A percentile compares a stretch with the other conserved stretches of the same genome.
These are phyloP conservation scores for Corynascus novoguineensis DNA, from an alignment of 495 filamentous ascomycete genomes.

Conservation along the genomic window DNA sequence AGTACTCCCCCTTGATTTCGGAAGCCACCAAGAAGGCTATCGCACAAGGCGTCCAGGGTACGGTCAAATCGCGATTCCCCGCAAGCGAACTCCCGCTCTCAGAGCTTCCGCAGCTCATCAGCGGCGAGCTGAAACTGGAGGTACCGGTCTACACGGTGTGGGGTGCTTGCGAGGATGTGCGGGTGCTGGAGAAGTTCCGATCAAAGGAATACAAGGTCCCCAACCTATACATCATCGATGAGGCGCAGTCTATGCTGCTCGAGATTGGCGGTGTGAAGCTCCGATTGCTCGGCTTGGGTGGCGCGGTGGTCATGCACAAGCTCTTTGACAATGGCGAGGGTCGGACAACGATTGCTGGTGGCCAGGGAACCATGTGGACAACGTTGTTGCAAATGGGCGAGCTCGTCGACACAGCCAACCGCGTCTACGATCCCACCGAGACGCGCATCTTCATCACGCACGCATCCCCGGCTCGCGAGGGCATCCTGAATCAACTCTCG, in stretches of 20 bases:
- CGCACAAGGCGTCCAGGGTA: slow-evolving; percentile 47
- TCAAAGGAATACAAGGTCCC: slow-evolving; percentile 97
- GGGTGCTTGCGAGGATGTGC: slow-evolving; percentile 98
- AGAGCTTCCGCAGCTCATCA: slow-evolving; percentile 86
- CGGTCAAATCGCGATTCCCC: slow-evolving; percentile 75
- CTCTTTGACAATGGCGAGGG: slow-evolving; percentile 99
- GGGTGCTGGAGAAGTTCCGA: slow-evolving; percentile 95
- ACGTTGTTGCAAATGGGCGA: slow-evolving; percentile 98
- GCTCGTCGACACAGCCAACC: slow-evolving; percentile 93
- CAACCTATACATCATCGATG: slow-evolving; percentile 97
- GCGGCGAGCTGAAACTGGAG: slow-evolving; percentile 79
- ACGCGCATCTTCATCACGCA: slow-evolving; percentile 98
- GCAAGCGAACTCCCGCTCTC: slow-evolving; percentile 85
- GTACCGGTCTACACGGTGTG: slow-evolving; percentile 98
- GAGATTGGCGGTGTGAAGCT: slow-evolving; percentile 96
- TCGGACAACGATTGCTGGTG: slow-evolving; percentile 94
- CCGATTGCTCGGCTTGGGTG: slow-evolving; percentile 86
- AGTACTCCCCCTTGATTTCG: slow-evolving; percentile 91
- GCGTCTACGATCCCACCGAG: slow-evolving; percentile 96
- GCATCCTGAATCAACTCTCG: slow-evolving; percentile 94
- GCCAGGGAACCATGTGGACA: slow-evolving; percentile 99
- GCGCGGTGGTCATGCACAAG: slow-evolving; percentile 99
- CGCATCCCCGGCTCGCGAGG: slow-evolving; percentile 93
- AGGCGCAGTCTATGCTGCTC: slow-evolving; percentile 88
- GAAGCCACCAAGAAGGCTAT: slow-evolving; percentile 86